These are phyloP conservation scores for Atkinsonella hypoxylon DNA, from an alignment of 2,329 filamentous ascomycete species.

Conservation along the genomic window DNA sequence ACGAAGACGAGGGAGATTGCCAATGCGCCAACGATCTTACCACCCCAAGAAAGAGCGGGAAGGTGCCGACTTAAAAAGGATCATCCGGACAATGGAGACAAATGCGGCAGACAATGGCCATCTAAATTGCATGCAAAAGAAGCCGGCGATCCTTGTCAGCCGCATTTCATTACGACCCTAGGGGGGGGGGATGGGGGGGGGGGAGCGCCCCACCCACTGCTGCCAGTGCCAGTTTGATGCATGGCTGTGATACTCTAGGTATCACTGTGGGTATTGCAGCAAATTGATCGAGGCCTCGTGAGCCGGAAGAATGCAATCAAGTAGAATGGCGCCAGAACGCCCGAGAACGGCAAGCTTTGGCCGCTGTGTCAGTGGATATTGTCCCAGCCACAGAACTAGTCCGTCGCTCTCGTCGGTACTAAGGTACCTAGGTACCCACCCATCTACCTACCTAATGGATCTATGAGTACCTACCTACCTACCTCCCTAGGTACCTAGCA, in stretches of 20 bases:
- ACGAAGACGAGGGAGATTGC: background rate
- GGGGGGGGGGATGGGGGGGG: background rate
- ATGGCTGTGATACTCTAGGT: background rate
- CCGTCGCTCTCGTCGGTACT: too few relatives aligned
- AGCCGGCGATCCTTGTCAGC: background rate
- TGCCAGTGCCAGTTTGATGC: background rate
- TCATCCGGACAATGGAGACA: constrained; percentile 4
- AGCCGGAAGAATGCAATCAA: background rate
- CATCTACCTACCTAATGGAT: too few relatives aligned
- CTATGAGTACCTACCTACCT: too few relatives aligned
- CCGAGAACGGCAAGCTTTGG: background rate
- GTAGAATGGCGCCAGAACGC: background rate
- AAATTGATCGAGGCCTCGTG: background rate
- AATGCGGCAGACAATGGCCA: constrained; percentile 9
- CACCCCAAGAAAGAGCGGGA: constrained; percentile 6
- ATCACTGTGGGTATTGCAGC: background rate
- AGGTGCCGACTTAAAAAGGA: constrained; percentile 4
- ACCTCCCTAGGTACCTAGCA: too few relatives aligned
- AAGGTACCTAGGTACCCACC: too few relatives aligned
- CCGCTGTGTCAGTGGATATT: background rate
- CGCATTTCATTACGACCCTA: background rate
- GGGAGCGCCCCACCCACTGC: too few relatives aligned
- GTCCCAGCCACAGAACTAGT: too few relatives aligned
- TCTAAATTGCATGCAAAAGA: constrained; percentile 6
- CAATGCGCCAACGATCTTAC: background rate